Percentiles rank a stretch among this genome's conserved stretches.
These are phyloP conservation scores for Mortierella hygrophila DNA, from an alignment of 192 early-diverging fungal species.

Conservation along the genomic window DNA sequence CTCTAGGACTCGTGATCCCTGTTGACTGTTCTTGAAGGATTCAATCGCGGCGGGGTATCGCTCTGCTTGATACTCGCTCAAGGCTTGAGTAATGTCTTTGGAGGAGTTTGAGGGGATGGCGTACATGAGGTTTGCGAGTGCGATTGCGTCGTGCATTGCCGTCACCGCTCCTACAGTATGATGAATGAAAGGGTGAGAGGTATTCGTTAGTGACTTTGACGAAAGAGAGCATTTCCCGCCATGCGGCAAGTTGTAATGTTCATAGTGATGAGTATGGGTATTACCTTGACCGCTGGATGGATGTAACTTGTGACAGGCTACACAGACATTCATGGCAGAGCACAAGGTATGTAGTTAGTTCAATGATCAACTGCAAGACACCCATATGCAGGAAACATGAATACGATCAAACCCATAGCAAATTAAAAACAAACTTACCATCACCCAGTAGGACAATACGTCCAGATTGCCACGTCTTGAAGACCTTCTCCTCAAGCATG, in stretches of 20 bases:
- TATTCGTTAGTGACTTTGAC: no score
- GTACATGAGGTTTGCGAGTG: not conserved
- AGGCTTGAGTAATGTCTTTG: not conserved
- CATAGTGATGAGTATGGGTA: no score
- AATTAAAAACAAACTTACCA: not conserved
- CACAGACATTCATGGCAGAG: not conserved
- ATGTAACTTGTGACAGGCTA: not conserved
- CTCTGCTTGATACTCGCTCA: not conserved
- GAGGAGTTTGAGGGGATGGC: not conserved
- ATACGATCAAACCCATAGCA: no score
- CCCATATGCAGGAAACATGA: no score
- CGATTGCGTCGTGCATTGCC: not conserved
- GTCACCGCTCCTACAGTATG: not conserved
- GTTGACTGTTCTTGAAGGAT: slow-evolving; percentile 3
- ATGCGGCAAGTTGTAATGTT: no score
- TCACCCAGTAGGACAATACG: slow-evolving; percentile 8
- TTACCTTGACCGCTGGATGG: slow-evolving; percentile 6
- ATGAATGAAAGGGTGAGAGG: no score
- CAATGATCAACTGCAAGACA: no score
- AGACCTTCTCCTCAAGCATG: slow-evolving; percentile 14
- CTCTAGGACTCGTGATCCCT: not conserved
- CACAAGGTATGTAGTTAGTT: not conserved
- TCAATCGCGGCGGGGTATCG: not conserved
- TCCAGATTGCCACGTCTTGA: slow-evolving; percentile 9
- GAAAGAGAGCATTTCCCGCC: no score